A percentile compares a stretch with the other conserved stretches of the same genome.
phyloP scores from a whole-genome alignment of 108 stramenopile genomes.

The Cyclotella atomus region DNA sequence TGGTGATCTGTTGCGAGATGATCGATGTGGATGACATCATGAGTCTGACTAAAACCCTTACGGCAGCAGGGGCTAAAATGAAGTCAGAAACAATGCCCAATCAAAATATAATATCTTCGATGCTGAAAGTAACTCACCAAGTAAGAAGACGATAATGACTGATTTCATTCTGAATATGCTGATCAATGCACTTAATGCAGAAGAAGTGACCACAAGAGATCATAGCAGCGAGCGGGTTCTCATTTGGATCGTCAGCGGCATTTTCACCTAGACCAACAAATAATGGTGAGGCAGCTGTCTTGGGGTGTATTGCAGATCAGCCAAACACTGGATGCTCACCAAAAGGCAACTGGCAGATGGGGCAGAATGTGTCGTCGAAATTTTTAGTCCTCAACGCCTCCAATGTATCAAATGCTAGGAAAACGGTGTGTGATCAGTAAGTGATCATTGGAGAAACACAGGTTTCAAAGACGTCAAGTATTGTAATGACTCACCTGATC shows the following conservation, averaged over 20 bases:
- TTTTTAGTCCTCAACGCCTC: constrained; percentile 32
- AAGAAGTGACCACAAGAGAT: constrained; percentile 57
- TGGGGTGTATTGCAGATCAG: too few relatives aligned
- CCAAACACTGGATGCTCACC: too few relatives aligned
- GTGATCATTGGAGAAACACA: background rate
- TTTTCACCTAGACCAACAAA: too few relatives aligned
- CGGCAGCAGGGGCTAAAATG: constrained; percentile 41
- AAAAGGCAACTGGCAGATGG: constrained; percentile 44
- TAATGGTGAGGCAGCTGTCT: too few relatives aligned
- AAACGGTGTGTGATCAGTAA: too few relatives aligned
- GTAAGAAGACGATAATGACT: background rate
- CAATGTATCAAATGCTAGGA: constrained; percentile 42
- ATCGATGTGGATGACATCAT: constrained; percentile 38
- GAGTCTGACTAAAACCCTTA: constrained; percentile 17
- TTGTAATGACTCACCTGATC: background rate
- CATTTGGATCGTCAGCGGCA: constrained; percentile 3
- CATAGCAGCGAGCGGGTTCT: constrained; percentile 23
- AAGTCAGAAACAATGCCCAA: too few relatives aligned
- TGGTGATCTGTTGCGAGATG: constrained; percentile 28
- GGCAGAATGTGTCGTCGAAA: constrained; percentile 34
- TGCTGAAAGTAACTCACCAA: too few relatives aligned
- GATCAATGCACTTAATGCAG: constrained; percentile 42
- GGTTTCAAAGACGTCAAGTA: background rate
- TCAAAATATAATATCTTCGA: too few relatives aligned
- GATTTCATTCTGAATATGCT: constrained; percentile 24